Evolutionary conservation across 306 rosid species (phyloP).

Genomic region (Ceratonia siliqua): DNA sequence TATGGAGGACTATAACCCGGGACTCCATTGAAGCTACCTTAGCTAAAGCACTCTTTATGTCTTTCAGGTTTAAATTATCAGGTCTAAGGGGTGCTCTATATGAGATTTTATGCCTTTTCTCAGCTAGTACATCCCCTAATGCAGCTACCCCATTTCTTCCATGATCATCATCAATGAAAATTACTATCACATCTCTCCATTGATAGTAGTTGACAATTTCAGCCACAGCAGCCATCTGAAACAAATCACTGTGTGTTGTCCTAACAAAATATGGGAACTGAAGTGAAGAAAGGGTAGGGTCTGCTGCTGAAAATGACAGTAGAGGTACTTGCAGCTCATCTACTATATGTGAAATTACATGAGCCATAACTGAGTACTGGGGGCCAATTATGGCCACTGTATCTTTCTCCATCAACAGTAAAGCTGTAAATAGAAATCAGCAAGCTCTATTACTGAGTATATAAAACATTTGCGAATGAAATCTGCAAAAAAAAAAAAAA

Average conservation of each 20-base stretch:
- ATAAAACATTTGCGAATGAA: not conserved
- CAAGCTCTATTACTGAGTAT: not conserved
- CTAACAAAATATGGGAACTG: slow-evolving; percentile 80
- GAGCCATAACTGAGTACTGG: slow-evolving; percentile 52
- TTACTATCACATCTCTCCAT: slow-evolving; percentile 78
- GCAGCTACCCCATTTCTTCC: slow-evolving; percentile 78
- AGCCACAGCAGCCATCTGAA: slow-evolving; percentile 79
- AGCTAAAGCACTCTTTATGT: slow-evolving; percentile 49
- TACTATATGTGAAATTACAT: slow-evolving; percentile 51
- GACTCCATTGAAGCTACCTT: slow-evolving; percentile 62
- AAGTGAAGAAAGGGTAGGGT: slow-evolving; percentile 67
- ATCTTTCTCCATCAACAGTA: slow-evolving; percentile 53
- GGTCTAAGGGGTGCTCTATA: slow-evolving; percentile 51
- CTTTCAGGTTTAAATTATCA: slow-evolving; percentile 28
- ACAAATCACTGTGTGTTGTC: slow-evolving; percentile 59
- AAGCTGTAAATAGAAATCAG: slow-evolving; percentile 35
- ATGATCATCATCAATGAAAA: slow-evolving; percentile 71
- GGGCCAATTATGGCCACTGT: slow-evolving; percentile 60
- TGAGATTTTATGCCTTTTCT: slow-evolving; percentile 65
- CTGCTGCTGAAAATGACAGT: slow-evolving; percentile 62
- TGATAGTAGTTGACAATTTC: slow-evolving; percentile 55
- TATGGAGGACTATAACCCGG: slow-evolving; percentile 62
- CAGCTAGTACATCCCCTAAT: slow-evolving; percentile 62
- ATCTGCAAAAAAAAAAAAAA: not conserved
- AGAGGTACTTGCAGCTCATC: slow-evolving; percentile 58